phyloP scores from a whole-genome alignment of 2,329 filamentous ascomycete species.

The Endoconidiophora laricicola region DNA sequence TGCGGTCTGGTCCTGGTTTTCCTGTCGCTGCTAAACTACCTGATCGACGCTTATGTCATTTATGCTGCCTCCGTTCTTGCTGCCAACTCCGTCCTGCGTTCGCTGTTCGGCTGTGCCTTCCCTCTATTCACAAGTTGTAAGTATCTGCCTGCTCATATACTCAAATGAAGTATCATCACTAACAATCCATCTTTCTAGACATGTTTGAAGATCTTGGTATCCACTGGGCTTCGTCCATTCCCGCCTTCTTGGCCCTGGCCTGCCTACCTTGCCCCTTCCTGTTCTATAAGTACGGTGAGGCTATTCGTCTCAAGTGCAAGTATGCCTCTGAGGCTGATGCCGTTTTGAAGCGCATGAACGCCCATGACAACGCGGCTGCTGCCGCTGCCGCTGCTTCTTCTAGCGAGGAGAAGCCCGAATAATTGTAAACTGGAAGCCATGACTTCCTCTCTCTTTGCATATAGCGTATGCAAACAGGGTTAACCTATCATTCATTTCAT shows the following conservation, averaged over 20 bases:
- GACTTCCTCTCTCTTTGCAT: no score
- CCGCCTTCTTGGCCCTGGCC: constrained; percentile 54
- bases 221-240: constrained; percentile 60
- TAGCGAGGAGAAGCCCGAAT: background rate
- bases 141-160: background rate
- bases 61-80: constrained; percentile 62
- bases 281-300: constrained; percentile 53
- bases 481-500: no score
- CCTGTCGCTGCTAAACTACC: constrained; percentile 47
- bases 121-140: constrained; percentile 46
- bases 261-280: constrained; percentile 62
- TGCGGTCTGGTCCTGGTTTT: constrained; percentile 46
- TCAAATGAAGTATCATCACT: background rate
- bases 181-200: constrained; percentile 14
- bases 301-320: constrained; percentile 50
- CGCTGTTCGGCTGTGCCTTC: constrained; percentile 55
- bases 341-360: constrained; percentile 33
- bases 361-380: constrained; percentile 12
- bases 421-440: no score
- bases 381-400: background rate
- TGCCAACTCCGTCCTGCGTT: constrained; percentile 54
- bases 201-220: constrained; percentile 47
- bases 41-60: constrained; percentile 55
- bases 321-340: constrained; percentile 50
- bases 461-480: no score